Conservation (phyloP, 2,329 filamentous ascomycete genomes). For the Massarina eburnea region DNA sequence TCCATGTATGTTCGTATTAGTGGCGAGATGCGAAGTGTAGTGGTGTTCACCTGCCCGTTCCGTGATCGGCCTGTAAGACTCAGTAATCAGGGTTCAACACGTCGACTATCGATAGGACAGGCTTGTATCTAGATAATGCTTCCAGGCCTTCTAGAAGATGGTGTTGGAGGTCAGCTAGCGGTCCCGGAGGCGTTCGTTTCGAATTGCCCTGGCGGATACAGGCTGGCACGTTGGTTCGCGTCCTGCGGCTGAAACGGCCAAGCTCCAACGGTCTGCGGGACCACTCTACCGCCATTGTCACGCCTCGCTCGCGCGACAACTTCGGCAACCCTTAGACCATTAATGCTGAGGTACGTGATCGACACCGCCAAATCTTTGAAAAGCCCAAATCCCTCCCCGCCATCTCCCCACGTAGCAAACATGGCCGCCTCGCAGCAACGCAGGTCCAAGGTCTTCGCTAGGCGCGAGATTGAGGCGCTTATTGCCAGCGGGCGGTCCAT, state of each 20-base stretch:
- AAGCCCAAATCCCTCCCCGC: constrained; percentile 2
- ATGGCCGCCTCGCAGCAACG: constrained; percentile 35
- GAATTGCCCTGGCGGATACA: too few species aligned
- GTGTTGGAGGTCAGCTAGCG: too few species aligned
- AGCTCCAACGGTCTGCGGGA: constrained; percentile 8
- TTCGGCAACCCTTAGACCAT: background rate
- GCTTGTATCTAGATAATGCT: too few species aligned
- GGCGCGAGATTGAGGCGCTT: constrained; percentile 72
- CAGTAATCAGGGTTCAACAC: too few species aligned
- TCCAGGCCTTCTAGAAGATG: too few species aligned
- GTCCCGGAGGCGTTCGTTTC: too few species aligned
- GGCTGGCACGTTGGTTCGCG: background rate
- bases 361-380: constrained; percentile 3
- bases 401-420: constrained; percentile 11
- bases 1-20: too few species aligned
- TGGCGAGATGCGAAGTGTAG: too few species aligned
- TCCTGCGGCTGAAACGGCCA: constrained; percentile 3
- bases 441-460: constrained; percentile 57
- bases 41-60: too few species aligned
- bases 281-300: background rate
- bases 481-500: constrained; percentile 81
- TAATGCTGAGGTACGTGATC: too few species aligned
- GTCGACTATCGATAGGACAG: too few species aligned
- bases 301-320: background rate
- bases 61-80: too few species aligned